Evolutionary conservation across 805 yeast species (phyloP).

Genomic region (Monosporozyma servazzii): DNA sequence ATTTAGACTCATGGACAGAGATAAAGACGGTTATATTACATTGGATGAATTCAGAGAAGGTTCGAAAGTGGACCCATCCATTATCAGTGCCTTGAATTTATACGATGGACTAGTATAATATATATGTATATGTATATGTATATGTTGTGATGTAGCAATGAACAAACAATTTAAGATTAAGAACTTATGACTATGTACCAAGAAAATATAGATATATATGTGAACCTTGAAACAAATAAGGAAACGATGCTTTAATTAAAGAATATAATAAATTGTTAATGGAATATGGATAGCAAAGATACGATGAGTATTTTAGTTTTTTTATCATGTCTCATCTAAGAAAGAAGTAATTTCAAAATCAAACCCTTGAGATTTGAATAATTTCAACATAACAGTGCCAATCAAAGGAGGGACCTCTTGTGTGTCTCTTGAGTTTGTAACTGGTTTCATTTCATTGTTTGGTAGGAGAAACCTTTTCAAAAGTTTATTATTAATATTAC

Average conservation of each 20-base stretch:
- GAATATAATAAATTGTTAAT: not conserved
- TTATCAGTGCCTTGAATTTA: constrained; percentile 64
- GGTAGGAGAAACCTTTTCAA: constrained; percentile 40
- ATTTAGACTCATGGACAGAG: constrained; percentile 64
- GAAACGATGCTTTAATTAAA: not conserved
- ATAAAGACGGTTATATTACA: constrained; percentile 59
- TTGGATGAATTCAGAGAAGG: constrained; percentile 79
- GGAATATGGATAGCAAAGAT: not conserved
- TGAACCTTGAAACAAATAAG: not conserved
- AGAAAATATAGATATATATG: too few relatives aligned
- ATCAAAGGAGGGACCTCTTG: constrained; percentile 45
- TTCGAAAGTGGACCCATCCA: constrained; percentile 67
- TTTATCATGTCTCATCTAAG: constrained; percentile 11
- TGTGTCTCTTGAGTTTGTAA: constrained; percentile 53
- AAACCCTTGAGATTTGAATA: constrained; percentile 29
- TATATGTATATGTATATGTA: too few relatives aligned
- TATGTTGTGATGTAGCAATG: not conserved
- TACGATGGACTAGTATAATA: constrained; percentile 70
- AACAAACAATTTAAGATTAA: not conserved
- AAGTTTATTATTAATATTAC: constrained; percentile 41
- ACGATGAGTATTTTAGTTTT: not conserved
- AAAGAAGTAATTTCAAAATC: constrained; percentile 11
- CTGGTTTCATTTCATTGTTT: constrained; percentile 40
- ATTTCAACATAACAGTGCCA: constrained; percentile 39
- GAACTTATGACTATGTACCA: not conserved